Evolutionary conservation across 31 red algal genomes (phyloP).

Genomic region (Bonnemaisonia californica): DNA sequence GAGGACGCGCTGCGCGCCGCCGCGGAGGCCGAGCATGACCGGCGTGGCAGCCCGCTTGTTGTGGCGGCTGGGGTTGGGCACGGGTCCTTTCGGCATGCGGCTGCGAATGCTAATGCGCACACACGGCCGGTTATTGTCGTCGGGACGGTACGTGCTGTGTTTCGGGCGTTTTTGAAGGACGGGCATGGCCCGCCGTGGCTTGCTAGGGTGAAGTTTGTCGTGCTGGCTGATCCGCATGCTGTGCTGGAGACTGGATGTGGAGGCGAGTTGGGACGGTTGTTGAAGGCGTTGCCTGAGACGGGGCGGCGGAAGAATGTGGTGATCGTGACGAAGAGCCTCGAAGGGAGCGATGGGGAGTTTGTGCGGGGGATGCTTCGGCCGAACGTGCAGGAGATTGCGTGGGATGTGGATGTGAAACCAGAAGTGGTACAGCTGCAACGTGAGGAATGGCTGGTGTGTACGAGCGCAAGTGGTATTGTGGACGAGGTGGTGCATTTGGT

Average conservation of each 20-base stretch:
- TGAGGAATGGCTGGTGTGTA: neutral
- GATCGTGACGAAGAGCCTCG: neutral
- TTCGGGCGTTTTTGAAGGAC: neutral
- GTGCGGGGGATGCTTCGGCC: neutral
- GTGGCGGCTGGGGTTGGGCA: conserved; percentile 7
- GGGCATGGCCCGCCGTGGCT: conserved; percentile 28
- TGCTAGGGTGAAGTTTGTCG: conserved; percentile 9
- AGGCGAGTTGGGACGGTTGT: neutral
- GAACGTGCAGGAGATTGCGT: neutral
- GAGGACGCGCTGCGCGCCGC: conserved; percentile 8
- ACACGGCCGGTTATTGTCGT: conserved; percentile 8
- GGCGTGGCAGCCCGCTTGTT: neutral
- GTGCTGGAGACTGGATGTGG: conserved; percentile 19
- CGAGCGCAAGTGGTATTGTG: neutral
- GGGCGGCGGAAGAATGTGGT: conserved; percentile 18
- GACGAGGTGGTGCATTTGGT: neutral
- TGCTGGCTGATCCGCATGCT: conserved; percentile 1
- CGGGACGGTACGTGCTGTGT: neutral
- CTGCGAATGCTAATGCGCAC: conserved; percentile 15
- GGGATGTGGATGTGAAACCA: neutral
- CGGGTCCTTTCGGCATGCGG: neutral
- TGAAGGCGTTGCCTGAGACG: neutral
- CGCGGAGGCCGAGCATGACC: neutral
- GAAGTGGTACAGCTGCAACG: neutral
- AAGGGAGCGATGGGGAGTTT: neutral